phyloP scores from a whole-genome alignment of 1,284 basidiomycete genomes.

The Wallemia hederae region DNA sequence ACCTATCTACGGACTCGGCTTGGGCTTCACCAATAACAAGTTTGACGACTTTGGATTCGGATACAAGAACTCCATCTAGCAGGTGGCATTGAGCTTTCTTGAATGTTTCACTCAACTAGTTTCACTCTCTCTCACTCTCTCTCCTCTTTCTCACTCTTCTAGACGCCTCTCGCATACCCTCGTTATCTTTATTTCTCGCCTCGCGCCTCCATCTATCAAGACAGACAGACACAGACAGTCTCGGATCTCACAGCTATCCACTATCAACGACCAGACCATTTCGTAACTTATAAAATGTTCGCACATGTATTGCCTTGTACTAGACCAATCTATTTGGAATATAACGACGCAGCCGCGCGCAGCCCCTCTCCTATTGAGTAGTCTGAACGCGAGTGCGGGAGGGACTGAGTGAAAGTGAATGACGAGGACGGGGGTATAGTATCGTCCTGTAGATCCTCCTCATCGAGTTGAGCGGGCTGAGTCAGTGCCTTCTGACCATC shows the following conservation, averaged over 20 bases:
- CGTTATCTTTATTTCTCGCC: no score
- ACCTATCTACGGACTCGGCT: background rate
- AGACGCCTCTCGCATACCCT: no score
- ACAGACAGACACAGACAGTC: no score
- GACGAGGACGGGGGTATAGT: background rate
- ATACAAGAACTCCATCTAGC: background rate
- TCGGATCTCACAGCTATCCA: no score
- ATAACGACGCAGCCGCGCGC: background rate
- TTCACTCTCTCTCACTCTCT: no score
- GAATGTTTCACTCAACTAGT: no score
- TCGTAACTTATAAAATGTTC: background rate
- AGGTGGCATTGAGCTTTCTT: background rate
- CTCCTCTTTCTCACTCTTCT: no score
- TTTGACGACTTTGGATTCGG: background rate
- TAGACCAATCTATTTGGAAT: background rate
- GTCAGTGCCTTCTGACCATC: background rate
- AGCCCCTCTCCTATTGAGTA: background rate
- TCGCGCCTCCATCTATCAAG: no score
- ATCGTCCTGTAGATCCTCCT: background rate
- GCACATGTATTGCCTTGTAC: constrained; percentile 1
- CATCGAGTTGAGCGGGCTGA: background rate
- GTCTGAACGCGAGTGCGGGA: background rate
- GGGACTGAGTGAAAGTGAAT: background rate
- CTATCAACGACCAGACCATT: no score
- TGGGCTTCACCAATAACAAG: background rate